Percentiles rank a stretch among this genome's conserved stretches.
These are phyloP conservation scores for Ophiostoma pallidulum DNA, from an alignment of 2,329 filamentous ascomycete species.

Conservation along the genomic window DNA sequence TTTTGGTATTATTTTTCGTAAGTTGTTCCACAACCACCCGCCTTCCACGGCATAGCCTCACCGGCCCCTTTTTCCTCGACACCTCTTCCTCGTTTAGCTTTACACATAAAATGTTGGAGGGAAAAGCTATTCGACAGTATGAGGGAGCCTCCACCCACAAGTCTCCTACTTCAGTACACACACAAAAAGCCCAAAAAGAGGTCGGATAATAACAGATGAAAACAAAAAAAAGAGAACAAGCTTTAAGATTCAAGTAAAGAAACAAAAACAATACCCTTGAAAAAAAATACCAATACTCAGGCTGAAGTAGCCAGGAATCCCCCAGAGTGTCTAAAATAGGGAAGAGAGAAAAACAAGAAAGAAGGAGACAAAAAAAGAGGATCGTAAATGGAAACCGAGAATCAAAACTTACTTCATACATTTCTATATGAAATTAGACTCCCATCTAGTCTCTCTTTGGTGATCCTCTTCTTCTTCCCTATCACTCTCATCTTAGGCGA, in stretches of 20 bases:
- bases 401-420: background rate
- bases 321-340: too few species aligned
- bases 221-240: background rate
- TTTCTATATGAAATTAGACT: background rate
- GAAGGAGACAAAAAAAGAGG: background rate
- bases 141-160: too few species aligned
- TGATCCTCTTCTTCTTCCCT: too few species aligned
- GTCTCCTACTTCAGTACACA: background rate
- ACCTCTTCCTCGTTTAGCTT: too few species aligned
- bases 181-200: background rate
- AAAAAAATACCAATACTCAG: too few species aligned
- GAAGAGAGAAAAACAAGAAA: background rate
- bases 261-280: background rate
- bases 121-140: too few species aligned
- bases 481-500: slow-evolving; percentile 15
- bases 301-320: too few species aligned
- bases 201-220: background rate
- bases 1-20: background rate
- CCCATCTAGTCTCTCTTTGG: background rate
- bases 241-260: background rate
- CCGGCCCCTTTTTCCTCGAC: too few species aligned
- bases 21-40: too few species aligned
- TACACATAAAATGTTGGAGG: too few species aligned
- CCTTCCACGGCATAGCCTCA: too few species aligned
- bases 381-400: background rate